Evolutionary conservation across 345 rosid genomes (phyloP).

Genomic region (Arabidopsis arenosa): DNA sequence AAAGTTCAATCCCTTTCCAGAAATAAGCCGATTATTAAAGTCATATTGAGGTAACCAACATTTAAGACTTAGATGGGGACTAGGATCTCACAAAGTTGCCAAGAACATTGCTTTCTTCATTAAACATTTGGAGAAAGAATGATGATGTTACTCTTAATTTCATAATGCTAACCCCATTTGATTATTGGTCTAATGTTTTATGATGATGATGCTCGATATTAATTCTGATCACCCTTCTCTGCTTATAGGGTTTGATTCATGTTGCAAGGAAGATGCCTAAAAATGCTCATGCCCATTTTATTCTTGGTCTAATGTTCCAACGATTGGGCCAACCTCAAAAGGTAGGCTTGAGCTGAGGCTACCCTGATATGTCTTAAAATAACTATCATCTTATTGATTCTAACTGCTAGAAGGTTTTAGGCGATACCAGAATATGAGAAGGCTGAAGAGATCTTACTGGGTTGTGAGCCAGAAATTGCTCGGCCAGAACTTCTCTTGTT

Average conservation of each 20-base stretch:
- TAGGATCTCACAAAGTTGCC: background rate
- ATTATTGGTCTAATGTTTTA: background rate
- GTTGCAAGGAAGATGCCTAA: slow-evolving; percentile 97
- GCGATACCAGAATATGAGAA: slow-evolving; percentile 88
- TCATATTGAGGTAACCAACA: background rate
- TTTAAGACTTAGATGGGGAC: too few species aligned
- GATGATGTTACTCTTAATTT: background rate
- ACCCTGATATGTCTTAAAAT: background rate
- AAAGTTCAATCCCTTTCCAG: background rate
- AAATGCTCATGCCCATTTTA: slow-evolving; percentile 96
- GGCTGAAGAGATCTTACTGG: slow-evolving; percentile 83
- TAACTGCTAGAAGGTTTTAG: slow-evolving; percentile 48
- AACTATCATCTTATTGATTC: slow-evolving; percentile 19
- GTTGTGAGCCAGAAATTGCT: slow-evolving; percentile 82
- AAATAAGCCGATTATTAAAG: background rate
- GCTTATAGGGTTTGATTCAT: slow-evolving; percentile 81
- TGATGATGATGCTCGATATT: background rate
- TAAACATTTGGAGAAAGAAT: slow-evolving; percentile 1
- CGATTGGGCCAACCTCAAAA: slow-evolving; percentile 88
- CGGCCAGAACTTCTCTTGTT: slow-evolving; percentile 90
- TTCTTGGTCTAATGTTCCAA: slow-evolving; percentile 95
- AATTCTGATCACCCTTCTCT: slow-evolving; percentile 6
- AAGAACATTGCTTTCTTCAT: background rate
- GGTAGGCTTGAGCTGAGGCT: slow-evolving; percentile 55
- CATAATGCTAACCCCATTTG: slow-evolving; percentile 3